Evolutionary conservation across 78 protist species (phyloP).

Genomic region (Mastigamoeba balamuthi): DNA sequence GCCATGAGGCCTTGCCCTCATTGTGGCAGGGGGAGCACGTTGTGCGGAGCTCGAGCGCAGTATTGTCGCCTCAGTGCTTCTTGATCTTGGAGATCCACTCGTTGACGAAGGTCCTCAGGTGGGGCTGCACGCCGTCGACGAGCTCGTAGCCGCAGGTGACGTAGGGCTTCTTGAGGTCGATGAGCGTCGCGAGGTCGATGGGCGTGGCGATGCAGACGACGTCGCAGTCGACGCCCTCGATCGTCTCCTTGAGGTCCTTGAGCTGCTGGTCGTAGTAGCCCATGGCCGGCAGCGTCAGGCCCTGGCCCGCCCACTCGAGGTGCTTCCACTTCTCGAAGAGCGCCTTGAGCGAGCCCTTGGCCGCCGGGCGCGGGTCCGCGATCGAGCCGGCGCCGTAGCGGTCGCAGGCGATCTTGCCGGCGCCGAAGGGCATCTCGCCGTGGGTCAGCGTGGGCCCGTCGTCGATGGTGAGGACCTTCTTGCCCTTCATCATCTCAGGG

Average conservation of each 20-base stretch:
- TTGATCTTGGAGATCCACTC: neutral
- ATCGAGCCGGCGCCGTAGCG: neutral
- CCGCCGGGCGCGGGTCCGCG: neutral
- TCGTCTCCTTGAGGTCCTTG: neutral
- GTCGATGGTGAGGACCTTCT: conserved; percentile 6
- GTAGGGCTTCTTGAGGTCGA: neutral
- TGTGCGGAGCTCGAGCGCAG: no score
- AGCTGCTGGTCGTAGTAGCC: conserved; percentile 15
- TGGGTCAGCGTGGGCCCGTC: conserved; percentile 33
- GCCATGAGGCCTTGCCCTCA: no score
- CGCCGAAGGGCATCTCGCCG: conserved; percentile 20
- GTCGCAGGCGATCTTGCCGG: conserved; percentile 16
- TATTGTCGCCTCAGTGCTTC: no score
- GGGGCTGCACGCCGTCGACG: neutral
- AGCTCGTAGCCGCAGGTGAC: neutral
- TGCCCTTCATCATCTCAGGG: neutral
- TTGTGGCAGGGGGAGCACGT: no score
- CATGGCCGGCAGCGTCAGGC: conserved; percentile 20
- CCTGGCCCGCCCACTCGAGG: neutral
- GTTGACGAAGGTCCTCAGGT: neutral
- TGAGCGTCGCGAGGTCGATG: conserved; percentile 9
- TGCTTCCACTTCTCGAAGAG: conserved; percentile 1
- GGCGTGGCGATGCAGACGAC: conserved; percentile 17
- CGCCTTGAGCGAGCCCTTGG: neutral
- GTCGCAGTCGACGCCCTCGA: conserved; percentile 3